Evolutionary conservation across 2,329 filamentous ascomycete species (phyloP), one percentile per base, ranked within the genome.

Genomic region (Nigrograna mackinnonii): DNA sequence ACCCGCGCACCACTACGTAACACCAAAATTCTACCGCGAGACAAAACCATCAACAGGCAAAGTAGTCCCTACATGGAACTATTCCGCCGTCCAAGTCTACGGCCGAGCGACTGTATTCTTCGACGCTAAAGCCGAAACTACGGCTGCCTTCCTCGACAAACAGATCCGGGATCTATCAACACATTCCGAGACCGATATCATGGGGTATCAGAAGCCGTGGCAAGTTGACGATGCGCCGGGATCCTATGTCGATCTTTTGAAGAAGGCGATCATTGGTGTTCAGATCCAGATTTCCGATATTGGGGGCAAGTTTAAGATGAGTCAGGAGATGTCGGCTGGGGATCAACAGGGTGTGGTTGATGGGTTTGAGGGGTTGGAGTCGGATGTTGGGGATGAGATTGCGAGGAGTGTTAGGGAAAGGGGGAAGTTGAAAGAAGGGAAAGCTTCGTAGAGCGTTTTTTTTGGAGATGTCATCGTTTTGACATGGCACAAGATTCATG

Each of bases 21-120:
- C 84, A 0, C 82, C 84, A 1, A 83, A 85, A 46, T 87, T 86
- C 65, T 87, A 87, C 68, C 73, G 68, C 9, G 75, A 82, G 50
- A 86, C 84, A 1, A 87, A 87, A 58, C 84, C 83, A 0, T 59
- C 55, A 0, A 83, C 78, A 0, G 84, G 77, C 9, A 87, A 87
- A 52, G 84, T 86, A 0, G 84, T 85, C 4, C 83, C 83, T 1
- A 88, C 84, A 0, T 87, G 84, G 85, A 83, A 88, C 62, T 88
- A 87, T 53, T 72, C 80, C 0, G 82, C 84, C 0, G 83, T 77
- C 0, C 82, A 87, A 62, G 80, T 73, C 0, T 86, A 86, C 51
- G 84, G 84, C 1, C 73, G 63, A 2, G 78, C 79, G 1, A 78
- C 47, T 0, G 64, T 86, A 4, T 77, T 85, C 5, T 76, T 68